Percentiles rank a stretch among this genome's conserved stretches.
phyloP scores from a whole-genome alignment of 257 asterid species.

The Solanum peruvianum region DNA sequence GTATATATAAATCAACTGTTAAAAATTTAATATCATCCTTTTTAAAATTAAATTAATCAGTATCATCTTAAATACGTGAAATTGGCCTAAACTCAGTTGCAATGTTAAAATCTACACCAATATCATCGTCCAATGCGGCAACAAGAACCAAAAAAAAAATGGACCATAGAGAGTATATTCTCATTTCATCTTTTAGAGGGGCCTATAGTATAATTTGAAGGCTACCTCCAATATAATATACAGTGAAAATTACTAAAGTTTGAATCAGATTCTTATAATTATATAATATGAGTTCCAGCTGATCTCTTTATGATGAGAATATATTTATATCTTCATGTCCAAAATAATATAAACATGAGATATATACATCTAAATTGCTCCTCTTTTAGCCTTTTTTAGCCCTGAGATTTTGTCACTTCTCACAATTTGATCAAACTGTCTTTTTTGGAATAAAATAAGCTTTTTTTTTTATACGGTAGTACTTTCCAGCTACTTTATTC shows the following conservation, averaged over 20 bases:
- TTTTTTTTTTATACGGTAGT: neutral
- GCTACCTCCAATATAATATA: neutral
- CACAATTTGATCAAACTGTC: neutral
- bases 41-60: neutral
- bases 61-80: neutral
- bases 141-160: neutral
- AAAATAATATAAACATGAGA: neutral
- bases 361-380: neutral
- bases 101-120: neutral
- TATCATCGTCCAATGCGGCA: neutral
- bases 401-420: neutral
- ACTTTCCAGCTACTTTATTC: neutral
- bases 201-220: neutral
- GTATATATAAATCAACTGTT: neutral
- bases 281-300: neutral
- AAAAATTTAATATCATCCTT: neutral
- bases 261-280: neutral
- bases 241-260: neutral
- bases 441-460: neutral
- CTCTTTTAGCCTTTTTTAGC: neutral
- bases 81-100: neutral
- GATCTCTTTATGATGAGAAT: neutral
- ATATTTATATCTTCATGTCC: neutral
- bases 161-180: neutral
- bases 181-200: neutral